Evolutionary conservation across 2,329 filamentous ascomycete genomes (phyloP), one percentile per base, ranked within the genome.

Genomic region (Graphilbum sp.): DNA sequence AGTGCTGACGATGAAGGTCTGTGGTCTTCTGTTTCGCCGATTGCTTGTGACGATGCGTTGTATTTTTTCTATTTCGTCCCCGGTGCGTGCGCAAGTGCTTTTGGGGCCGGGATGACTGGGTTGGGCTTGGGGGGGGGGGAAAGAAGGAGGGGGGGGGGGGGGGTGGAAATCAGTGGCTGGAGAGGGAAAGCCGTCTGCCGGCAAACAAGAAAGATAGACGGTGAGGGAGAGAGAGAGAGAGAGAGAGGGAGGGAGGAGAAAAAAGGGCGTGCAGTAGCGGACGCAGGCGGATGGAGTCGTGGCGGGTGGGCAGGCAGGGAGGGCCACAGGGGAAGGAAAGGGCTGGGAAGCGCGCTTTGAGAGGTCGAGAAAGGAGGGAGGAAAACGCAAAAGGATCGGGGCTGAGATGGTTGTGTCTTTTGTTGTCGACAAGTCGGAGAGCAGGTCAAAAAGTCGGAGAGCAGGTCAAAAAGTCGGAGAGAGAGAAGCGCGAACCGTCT

Each of bases 261-360:
- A 32, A 32, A 32, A 32, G 31, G 24, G 32, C 36, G 19, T 42
- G 41, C 40, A 46, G 43, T 40, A 46, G 43, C 23, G 16, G 34
- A 43, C 33, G 43, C 45, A 45, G 23, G 40, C 32, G 35, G 38
- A 46, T 43, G 45, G 45, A 45, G 43, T 42, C 40, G 24, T 21
- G 27, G 36, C 34, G 36, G 40, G 36, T 21, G 12, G 38, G 20
- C 15, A 24, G 32, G 16, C 19, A 29, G 18, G 18, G 4, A 20
- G 21, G n/a, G n/a, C n/a, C n/a, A n/a, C 19, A 20, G 35, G 11
- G 32, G 19, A 19, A 17, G 37, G 18, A n/a, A n/a, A n/a, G n/a
- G n/a, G n/a, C n/a, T n/a, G n/a, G n/a, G n/a, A n/a, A n/a, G n/a
- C n/a, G n/a, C n/a, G n/a, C n/a, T n/a, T n/a, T n/a, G n/a, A n/a